phyloP scores from a whole-genome alignment of 306 rosid species.

The Lablab purpureus region DNA sequence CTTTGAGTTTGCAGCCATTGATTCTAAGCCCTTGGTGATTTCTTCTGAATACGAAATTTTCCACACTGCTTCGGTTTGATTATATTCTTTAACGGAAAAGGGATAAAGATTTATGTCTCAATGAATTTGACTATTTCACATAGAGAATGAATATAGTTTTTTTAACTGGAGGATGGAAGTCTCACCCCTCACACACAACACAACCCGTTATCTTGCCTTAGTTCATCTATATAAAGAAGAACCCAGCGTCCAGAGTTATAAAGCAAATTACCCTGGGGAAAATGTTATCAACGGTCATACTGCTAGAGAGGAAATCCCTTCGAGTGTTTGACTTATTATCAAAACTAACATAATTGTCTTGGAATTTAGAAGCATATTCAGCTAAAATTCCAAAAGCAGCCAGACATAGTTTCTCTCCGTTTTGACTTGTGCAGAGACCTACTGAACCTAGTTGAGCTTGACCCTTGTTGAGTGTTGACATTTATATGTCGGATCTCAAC shows the following conservation, averaged over 20 bases:
- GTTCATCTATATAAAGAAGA: background rate
- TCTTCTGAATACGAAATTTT: background rate
- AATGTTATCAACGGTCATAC: background rate
- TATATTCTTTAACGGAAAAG: background rate
- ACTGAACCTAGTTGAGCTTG: constrained; percentile 46
- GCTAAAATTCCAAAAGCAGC: constrained; percentile 36
- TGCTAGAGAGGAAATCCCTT: constrained; percentile 7
- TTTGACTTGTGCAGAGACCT: constrained; percentile 54
- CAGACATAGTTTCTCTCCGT: constrained; percentile 46
- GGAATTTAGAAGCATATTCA: constrained; percentile 49
- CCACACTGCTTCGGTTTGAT: background rate
- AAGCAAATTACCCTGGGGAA: too few species aligned
- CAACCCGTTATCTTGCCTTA: background rate
- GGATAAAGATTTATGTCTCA: background rate
- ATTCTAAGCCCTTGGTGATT: background rate
- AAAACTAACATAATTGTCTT: constrained; percentile 43
- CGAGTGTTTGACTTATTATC: constrained; percentile 13
- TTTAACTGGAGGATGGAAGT: background rate
- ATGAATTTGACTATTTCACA: background rate
- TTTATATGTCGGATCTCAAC: constrained; percentile 36
- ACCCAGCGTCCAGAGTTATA: background rate
- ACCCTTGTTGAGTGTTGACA: constrained; percentile 37
- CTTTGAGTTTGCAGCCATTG: background rate
- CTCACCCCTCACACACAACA: background rate
- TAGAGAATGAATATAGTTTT: background rate